Evolutionary conservation across 176 grass and related monocot species (phyloP).

Genomic region (Olyra latifolia): DNA sequence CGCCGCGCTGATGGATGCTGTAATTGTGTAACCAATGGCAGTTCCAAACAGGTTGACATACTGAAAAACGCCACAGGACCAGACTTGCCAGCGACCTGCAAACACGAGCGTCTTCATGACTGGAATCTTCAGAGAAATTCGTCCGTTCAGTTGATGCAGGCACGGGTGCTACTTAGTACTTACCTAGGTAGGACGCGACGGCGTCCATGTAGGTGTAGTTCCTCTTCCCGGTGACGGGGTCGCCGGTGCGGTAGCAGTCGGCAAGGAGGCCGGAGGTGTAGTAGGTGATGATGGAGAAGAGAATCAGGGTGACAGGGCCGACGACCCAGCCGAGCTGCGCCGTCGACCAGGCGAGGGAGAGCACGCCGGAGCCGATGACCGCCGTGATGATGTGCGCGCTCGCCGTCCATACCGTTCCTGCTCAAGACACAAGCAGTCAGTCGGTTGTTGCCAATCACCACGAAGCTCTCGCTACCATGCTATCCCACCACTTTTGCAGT

Average conservation of each 20-base stretch:
- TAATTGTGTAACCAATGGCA: constrained; percentile 84
- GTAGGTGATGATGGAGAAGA: constrained; percentile 77
- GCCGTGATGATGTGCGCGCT: constrained; percentile 96
- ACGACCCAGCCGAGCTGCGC: constrained; percentile 85
- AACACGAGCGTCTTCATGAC: neutral
- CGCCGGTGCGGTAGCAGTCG: constrained; percentile 75
- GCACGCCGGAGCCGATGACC: constrained; percentile 91
- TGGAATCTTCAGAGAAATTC: constrained; percentile 13
- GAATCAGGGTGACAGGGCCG: constrained; percentile 50
- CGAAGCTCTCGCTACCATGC: neutral
- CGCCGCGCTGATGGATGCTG: constrained; percentile 80
- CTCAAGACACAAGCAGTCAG: neutral
- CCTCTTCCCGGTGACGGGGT: constrained; percentile 57
- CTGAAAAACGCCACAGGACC: constrained; percentile 73
- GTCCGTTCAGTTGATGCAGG: neutral
- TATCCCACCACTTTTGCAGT: neutral
- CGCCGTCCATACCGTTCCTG: constrained; percentile 82
- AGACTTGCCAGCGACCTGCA: constrained; percentile 68
- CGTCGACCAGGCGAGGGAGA: constrained; percentile 84
- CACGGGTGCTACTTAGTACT: neutral
- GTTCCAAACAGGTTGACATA: constrained; percentile 80
- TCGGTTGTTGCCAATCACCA: neutral
- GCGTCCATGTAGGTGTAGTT: constrained; percentile 88
- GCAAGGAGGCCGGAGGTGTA: constrained; percentile 86
- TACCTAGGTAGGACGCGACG: constrained; percentile 73